Conservation (phyloP, 2,329 filamentous ascomycete genomes). For the Blumeriella jaapii region DNA sequence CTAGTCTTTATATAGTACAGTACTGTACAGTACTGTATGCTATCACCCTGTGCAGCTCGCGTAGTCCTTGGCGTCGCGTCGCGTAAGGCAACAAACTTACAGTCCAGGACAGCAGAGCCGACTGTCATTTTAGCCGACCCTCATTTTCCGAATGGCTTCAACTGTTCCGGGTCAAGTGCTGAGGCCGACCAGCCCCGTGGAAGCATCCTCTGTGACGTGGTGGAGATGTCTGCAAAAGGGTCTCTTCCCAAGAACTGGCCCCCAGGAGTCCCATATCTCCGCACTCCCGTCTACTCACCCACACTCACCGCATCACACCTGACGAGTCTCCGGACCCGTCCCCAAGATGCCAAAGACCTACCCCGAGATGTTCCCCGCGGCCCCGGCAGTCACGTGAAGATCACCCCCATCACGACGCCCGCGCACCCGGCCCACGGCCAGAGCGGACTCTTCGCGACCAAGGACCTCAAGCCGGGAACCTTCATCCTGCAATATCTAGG, state of each 20-base stretch:
- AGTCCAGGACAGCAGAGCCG: too few species aligned
- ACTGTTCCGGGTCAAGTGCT: background rate
- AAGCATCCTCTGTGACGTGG: background rate
- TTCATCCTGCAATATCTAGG: conserved; percentile 54
- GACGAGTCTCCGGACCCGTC: conserved; percentile 13
- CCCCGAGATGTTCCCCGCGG: conserved; percentile 30
- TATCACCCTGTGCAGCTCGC: conserved; percentile 2
- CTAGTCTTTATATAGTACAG: too few species aligned
- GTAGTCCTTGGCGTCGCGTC: background rate
- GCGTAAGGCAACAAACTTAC: background rate
- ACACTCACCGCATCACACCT: conserved; percentile 14
- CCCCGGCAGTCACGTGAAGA: conserved; percentile 40
- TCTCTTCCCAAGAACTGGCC: conserved; percentile 47
- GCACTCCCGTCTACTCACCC: conserved; percentile 37
- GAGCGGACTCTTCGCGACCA: conserved; percentile 47
- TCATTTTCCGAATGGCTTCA: conserved; percentile 6
- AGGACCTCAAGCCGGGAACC: conserved; percentile 39
- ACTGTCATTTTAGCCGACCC: too few species aligned
- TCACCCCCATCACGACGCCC: conserved; percentile 39
- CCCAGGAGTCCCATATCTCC: conserved; percentile 39
- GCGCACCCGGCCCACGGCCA: conserved; percentile 48
- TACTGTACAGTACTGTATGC: too few species aligned
- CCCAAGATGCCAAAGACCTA: conserved; percentile 26
- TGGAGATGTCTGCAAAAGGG: background rate
- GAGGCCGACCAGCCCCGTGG: background rate